A percentile compares a stretch with the other conserved stretches of the same genome.
These are phyloP conservation scores for Alternaria rosae DNA, from an alignment of 2,329 filamentous ascomycete genomes.

Conservation along the genomic window DNA sequence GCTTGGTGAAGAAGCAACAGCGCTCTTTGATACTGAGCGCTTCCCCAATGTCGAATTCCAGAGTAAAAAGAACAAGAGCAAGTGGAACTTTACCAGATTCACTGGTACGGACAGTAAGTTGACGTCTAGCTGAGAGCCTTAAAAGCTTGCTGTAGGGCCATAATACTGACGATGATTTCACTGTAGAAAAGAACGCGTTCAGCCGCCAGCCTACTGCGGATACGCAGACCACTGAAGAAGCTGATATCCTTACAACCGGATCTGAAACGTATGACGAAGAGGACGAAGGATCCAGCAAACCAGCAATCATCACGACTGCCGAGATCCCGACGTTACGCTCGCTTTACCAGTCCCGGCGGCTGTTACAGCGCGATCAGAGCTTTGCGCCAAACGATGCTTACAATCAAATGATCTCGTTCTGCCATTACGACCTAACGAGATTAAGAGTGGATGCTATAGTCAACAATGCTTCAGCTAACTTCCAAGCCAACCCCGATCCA, in stretches of 20 bases:
- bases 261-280: background rate
- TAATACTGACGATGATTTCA: background rate
- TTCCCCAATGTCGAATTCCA: constrained; percentile 28
- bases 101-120: background rate
- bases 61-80: constrained; percentile 19
- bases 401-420: constrained; percentile 42
- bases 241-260: background rate
- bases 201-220: background rate
- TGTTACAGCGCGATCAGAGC: constrained; percentile 37
- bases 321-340: constrained; percentile 39
- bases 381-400: constrained; percentile 39
- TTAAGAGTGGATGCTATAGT: constrained; percentile 47
- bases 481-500: constrained; percentile 17
- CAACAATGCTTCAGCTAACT: constrained; percentile 33
- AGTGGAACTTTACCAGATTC: constrained; percentile 24
- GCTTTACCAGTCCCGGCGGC: constrained; percentile 35
- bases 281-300: background rate
- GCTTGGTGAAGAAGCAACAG: constrained; percentile 22
- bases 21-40: constrained; percentile 20
- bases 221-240: background rate
- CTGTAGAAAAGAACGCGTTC: background rate
- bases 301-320: constrained; percentile 16
- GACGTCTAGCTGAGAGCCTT: background rate
- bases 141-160: background rate
- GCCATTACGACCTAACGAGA: constrained; percentile 41